Evolutionary conservation across 2,329 filamentous ascomycete genomes (phyloP).

Genomic region (Claviceps quebecensis): DNA sequence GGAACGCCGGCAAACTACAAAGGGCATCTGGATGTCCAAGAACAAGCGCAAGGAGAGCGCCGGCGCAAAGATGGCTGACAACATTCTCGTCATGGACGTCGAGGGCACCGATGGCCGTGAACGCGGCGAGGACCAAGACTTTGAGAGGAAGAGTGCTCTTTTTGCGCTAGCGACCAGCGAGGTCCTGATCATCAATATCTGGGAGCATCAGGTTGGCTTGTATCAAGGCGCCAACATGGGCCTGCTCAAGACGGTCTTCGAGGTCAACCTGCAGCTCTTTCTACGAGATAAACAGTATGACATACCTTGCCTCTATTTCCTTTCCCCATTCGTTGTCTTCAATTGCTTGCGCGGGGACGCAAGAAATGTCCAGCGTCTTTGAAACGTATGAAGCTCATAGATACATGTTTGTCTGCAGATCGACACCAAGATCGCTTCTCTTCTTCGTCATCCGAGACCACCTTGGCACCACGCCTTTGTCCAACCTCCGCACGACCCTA

Average conservation of each 20-base stretch:
- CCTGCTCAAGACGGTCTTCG: constrained; percentile 93
- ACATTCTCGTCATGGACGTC: constrained; percentile 98
- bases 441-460: constrained; percentile 99
- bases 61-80: constrained; percentile 67
- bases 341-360: background rate
- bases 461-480: constrained; percentile 77
- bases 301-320: background rate
- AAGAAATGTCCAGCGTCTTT: background rate
- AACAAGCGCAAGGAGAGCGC: constrained; percentile 56
- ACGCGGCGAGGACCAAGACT: constrained; percentile 94
- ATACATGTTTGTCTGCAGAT: constrained; percentile 32
- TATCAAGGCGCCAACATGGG: constrained; percentile 99
- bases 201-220: constrained; percentile 96
- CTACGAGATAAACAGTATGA: constrained; percentile 84
- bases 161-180: constrained; percentile 96
- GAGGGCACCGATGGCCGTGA: constrained; percentile 95
- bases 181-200: constrained; percentile 96
- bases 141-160: constrained; percentile 93
- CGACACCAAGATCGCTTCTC: constrained; percentile 75
- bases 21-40: constrained; percentile 99
- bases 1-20: constrained; percentile 90
- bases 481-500: constrained; percentile 80
- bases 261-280: constrained; percentile 95
- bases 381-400: constrained; percentile 4
- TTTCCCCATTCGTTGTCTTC: background rate